Percentiles rank a stretch among this genome's conserved stretches.
Conservation (phyloP, 768 basidiomycete genomes). For the Agaricus blazei region DNA sequence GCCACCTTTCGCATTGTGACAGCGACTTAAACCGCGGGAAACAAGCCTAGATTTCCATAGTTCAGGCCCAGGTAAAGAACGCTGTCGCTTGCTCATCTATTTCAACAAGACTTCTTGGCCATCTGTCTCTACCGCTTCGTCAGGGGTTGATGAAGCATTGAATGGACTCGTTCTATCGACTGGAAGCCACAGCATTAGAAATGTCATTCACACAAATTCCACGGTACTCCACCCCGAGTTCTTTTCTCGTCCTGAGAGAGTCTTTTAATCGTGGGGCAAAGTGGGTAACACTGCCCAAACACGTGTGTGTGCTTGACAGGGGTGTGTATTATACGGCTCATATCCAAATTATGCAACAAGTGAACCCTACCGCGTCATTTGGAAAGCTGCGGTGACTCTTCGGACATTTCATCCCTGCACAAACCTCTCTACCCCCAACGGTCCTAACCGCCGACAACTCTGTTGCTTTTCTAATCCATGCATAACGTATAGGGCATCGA, state of each 20-base stretch:
- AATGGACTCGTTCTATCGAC: not conserved
- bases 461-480: not conserved
- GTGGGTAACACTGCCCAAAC: not conserved
- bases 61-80: not conserved
- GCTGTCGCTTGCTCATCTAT: not conserved
- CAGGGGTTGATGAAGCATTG: not conserved
- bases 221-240: slow-evolving; percentile 4
- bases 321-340: not conserved
- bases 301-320: not conserved
- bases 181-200: not conserved
- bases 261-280: not conserved
- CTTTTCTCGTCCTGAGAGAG: slow-evolving; percentile 2
- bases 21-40: too few species aligned
- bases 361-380: not conserved
- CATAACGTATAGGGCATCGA: not conserved
- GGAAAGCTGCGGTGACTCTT: slow-evolving; percentile 6
- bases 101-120: not conserved
- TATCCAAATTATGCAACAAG: not conserved
- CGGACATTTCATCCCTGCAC: not conserved
- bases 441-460: not conserved
- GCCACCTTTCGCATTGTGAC: not conserved
- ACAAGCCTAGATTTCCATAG: not conserved
- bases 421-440: not conserved
- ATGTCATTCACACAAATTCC: slow-evolving; percentile 7
- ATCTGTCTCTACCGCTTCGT: not conserved